Base-by-base conservation (phyloP, 371 early-diverging fungal genomes). In the Mucor sp. region DNA sequence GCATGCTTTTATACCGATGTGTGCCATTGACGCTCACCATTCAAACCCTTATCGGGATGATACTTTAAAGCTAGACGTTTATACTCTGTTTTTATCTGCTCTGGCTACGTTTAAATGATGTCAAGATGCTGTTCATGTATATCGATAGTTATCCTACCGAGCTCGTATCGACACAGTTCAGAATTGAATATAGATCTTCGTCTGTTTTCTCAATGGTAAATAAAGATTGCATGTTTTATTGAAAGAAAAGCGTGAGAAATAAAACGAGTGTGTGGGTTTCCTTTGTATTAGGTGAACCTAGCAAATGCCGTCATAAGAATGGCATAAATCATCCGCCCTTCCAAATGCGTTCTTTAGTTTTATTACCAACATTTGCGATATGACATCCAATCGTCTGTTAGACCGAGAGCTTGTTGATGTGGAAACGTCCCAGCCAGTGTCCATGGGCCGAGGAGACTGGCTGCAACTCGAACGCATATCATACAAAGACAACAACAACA, bases 361-460 rank as follows among this genome's bases (percentile, higher is more conserved):
- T 1, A 37, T 37, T 11, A 37, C 35, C 35, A 35, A 35, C 35
- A 35, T 35, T 35, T 1, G 9, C 25, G 14, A 23, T 23, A 50
- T 50, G 50, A 25, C 50, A 25, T 23, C 50, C 11, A 50, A 9
- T 2, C 2, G 25, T 3, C 8, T 50, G 19, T 32, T 60, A 17
- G 2, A 33, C 43, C 43, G 59, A 11, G 19, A 60, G 23, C 50
- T 73, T 11, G 9, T 58, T 8, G 32, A 59, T 6, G 41, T 68
- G 1, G 35, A 74, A 19, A 47, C 44, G 2, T 57, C 53, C 11
- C 43, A 57, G 9, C 55, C 66, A 15, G n/a, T 55, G 11, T 12
- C 55, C 53, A 65, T 83, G 17, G 83, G 80, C 6, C 63, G 68
- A 35, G 85, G 87, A 4, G 66, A 77, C 11, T 87, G 87, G 87